These are phyloP conservation scores for Nadsonia commutata DNA, from an alignment of 1,139 yeast species.

Conservation along the genomic window DNA sequence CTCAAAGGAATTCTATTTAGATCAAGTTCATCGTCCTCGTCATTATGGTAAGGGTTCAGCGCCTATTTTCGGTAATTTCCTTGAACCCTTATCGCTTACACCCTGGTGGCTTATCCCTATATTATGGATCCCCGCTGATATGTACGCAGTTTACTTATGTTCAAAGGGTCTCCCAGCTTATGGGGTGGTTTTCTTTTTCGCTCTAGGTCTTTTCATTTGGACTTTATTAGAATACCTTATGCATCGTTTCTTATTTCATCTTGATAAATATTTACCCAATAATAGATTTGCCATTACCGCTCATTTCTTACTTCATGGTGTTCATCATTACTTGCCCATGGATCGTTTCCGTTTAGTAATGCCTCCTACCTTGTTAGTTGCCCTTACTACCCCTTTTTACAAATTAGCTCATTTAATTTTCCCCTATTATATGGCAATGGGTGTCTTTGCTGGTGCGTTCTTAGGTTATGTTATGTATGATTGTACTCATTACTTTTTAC, in stretches of 20 bases:
- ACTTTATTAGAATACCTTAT: conserved; percentile 74
- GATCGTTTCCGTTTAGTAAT: conserved; percentile 82
- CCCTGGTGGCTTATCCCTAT: conserved; percentile 78
- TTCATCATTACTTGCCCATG: conserved; percentile 96
- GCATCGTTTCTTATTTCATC: conserved; percentile 87
- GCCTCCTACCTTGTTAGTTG: conserved; percentile 77
- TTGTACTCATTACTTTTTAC: conserved; percentile 77
- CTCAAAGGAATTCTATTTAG: conserved; percentile 77
- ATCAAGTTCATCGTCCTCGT: conserved; percentile 94
- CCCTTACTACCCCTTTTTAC: conserved; percentile 45
- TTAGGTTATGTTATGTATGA: conserved; percentile 88
- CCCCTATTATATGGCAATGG: conserved; percentile 43
- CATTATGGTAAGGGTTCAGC: conserved; percentile 90
- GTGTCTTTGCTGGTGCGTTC: conserved; percentile 85
- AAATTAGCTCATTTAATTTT: conserved; percentile 41
- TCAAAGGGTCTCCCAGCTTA: conserved; percentile 16
- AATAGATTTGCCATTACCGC: conserved; percentile 57
- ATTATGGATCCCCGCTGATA: conserved; percentile 75
- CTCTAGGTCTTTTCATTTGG: conserved; percentile 74
- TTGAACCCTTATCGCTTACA: conserved; percentile 57
- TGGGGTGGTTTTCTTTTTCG: conserved; percentile 28
- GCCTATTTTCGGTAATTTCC: conserved; percentile 60
- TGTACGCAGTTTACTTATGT: conserved; percentile 31
- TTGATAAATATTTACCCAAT: conserved; percentile 76
- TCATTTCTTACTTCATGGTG: conserved; percentile 87